Base-by-base conservation (phyloP, 2,329 filamentous ascomycete genomes). In the Trichocomaceae sp. region DNA sequence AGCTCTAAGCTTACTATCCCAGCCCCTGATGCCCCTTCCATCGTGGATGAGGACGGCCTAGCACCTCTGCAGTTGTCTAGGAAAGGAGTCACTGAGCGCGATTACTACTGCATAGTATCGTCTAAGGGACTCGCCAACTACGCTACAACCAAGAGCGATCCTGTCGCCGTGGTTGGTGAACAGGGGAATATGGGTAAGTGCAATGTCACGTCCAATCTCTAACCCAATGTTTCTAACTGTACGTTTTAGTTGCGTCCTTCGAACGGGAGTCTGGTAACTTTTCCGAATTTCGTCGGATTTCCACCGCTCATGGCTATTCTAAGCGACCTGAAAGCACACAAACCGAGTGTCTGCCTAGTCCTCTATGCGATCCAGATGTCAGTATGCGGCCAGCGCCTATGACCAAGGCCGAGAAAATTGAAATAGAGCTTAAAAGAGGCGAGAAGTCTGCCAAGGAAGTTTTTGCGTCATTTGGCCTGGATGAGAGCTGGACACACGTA, bases 21-120 rank as follows among this genome's bases (percentile, higher is more conserved):
- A 15, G 58, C 67, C 13, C 58, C 70, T 35, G 64, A 72, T 55
- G 67, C 63, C 15, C 59, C 62, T 9, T 62, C 68, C 9, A 58
- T 72, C 5, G 53, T 75, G 8, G 77, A 82, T 58, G 63, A 72
- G 33, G 74, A 78, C 66, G 79, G 79, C 2, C 76, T 82, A 55
- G 71, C 73, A 1, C 55, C 64, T 26, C 62, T 71, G 29, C 59
- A 63, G 1, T 54, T 60, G 3, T 23, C 29, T 17, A 67, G 66
- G 3, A 58, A 74, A 29, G 69, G 67, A 22, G 64, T 72, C 39
- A 77, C 76, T 7, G 65, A 73, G 54, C 69, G 71, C 13, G 73
- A 70, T 23, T 66, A 80, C 26, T 61, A 66, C n/a, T 72, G 77
- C 41, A 69, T 73, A 44, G 62, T 75, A 12, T 54, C 59, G 17